Evolutionary conservation across 2,329 filamentous ascomycete genomes (phyloP), one percentile per base, ranked within the genome.

Genomic region (Ceratocystis cubensis): DNA sequence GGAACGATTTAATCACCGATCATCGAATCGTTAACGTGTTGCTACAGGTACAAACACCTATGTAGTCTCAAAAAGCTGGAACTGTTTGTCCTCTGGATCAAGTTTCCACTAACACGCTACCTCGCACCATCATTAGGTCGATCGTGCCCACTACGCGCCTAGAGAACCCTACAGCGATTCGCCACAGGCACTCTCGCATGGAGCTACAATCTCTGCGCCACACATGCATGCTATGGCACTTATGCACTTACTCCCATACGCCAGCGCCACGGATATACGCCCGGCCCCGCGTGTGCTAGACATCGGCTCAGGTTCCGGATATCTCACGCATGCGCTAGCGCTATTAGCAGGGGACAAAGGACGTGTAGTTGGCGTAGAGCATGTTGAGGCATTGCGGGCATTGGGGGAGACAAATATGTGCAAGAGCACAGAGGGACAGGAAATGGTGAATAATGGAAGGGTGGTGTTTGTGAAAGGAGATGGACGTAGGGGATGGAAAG

Each of bases 261-360:
- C 59, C 30, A 45, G 22, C 20, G 30, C 59, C 1, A 45, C 59
- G 2, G 33, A 17, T 8, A 17, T 8, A n/a, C 59, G 59, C 4
- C 59, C 59, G 5, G 33, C 33, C 7, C 53, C 53, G 28, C 76
- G 88, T 70, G 79, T 90, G 1, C 80, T 93, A 1, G 89, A 93
- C 71, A 81, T 93, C 68, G 89, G 89, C 1, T 87, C 84, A 61
- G 89, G 89, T 0, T 88, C 84, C 1, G 89, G 89, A 0, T 97
- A 96, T 73, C 78, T 99, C 13, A 96, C 91, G 4, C 91, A 95
- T 71, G 85, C 96, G 0, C 76, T 97, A 6, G 92, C 91, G 0
- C 88, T 93, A 73, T 80, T 96, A 0, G 86, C 88, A 1, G 84
- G 82, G 2, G 73, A 79, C 0, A 85, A 91, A 0, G 81, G 92